Evolutionary conservation across 352 stramenopile genomes (phyloP).

Genomic region (Phytophthora boehmeriae): DNA sequence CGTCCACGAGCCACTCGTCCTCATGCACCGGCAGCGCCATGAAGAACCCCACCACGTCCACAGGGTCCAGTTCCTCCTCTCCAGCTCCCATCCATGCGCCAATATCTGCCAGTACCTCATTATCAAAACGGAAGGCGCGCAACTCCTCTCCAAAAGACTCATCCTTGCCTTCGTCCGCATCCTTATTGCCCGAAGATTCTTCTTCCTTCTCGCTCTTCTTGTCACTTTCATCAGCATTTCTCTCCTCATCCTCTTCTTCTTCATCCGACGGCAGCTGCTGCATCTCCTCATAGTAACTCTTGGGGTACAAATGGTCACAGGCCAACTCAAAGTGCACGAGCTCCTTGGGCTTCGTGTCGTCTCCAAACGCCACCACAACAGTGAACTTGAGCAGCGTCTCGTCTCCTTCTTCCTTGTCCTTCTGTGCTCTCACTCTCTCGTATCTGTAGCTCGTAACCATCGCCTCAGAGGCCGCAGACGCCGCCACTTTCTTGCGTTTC

Average conservation of each 20-base stretch:
- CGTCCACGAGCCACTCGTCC: conserved; percentile 81
- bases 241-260: conserved; percentile 28
- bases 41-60: conserved; percentile 74
- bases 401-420: conserved; percentile 23
- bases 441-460: conserved; percentile 62
- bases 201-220: conserved; percentile 20
- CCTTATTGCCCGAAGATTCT: conserved; percentile 13
- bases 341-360: conserved; percentile 42
- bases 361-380: conserved; percentile 46
- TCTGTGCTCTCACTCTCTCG: conserved; percentile 33
- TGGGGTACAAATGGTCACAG: conserved; percentile 60
- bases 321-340: conserved; percentile 68
- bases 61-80: conserved; percentile 56
- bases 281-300: conserved; percentile 76
- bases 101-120: conserved; percentile 52
- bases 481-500: conserved; percentile 44
- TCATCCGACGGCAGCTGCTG: conserved; percentile 41
- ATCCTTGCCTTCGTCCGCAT: conserved; percentile 26
- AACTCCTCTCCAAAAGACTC: conserved; percentile 56
- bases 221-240: conserved; percentile 15
- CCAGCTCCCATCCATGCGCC: conserved; percentile 55
- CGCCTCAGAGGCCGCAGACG: conserved; percentile 5
- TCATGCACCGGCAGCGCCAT: conserved; percentile 69
- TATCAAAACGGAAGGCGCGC: conserved; percentile 63
- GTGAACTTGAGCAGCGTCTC: conserved; percentile 58